Evolutionary conservation across 495 filamentous ascomycete genomes (phyloP).

Genomic region (Podospora bellae-mahoneyi): DNA sequence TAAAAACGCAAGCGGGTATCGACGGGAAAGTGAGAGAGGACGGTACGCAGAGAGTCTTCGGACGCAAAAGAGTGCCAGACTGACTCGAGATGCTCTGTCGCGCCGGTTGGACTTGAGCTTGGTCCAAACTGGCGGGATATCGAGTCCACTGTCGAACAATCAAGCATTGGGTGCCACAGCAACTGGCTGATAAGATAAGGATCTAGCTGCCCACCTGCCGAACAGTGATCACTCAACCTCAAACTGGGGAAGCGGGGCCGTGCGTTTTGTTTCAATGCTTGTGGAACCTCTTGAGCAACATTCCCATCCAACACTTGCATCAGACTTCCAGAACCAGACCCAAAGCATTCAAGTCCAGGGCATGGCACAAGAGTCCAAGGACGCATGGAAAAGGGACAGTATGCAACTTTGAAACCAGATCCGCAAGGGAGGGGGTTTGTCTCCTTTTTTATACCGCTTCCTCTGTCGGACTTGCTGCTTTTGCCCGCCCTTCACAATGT

Average conservation of each 20-base stretch:
- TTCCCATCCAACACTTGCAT: neutral
- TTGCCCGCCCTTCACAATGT: neutral
- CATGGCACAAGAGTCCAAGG: neutral
- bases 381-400: conserved; percentile 15
- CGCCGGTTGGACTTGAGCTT: neutral
- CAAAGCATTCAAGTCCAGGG: neutral
- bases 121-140: neutral
- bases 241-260: conserved; percentile 3
- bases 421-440: neutral
- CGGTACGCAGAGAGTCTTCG: neutral
- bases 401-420: conserved; percentile 18
- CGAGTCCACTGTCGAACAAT: neutral
- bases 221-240: neutral
- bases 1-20: neutral
- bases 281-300: neutral
- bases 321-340: neutral
- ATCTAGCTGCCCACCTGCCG: neutral
- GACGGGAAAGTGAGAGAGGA: neutral
- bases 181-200: conserved; percentile 3
- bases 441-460: conserved; percentile 1
- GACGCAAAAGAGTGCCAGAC: conserved; percentile 2
- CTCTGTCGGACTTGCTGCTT: neutral
- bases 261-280: neutral
- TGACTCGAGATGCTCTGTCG: neutral
- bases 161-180: neutral